These are phyloP conservation scores for Exobasidium cylindrosporum DNA, from an alignment of 1,284 basidiomycete genomes.

Conservation along the genomic window DNA sequence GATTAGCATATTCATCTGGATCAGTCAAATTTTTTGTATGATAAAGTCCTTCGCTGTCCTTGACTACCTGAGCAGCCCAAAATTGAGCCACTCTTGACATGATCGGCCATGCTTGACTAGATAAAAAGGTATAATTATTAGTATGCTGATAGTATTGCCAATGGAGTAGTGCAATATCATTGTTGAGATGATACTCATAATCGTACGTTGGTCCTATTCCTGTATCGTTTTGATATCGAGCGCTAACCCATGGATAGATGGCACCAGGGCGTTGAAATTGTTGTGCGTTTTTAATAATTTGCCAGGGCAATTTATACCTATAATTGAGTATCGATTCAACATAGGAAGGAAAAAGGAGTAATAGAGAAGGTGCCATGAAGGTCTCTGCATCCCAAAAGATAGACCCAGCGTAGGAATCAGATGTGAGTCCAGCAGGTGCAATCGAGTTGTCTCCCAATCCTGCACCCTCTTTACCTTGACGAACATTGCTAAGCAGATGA, in stretches of 20 bases:
- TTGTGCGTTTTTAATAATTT: conserved; percentile 14
- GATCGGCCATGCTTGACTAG: conserved; percentile 34
- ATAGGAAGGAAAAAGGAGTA: conserved; percentile 30
- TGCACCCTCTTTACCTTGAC: conserved; percentile 26
- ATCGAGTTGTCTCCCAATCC: conserved; percentile 43
- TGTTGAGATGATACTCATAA: conserved; percentile 45
- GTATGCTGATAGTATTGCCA: conserved; percentile 38
- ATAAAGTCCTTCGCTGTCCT: neutral
- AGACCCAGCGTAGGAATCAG: conserved; percentile 23
- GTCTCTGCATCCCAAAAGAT: conserved; percentile 43
- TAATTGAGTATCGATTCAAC: conserved; percentile 41
- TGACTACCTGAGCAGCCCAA: conserved; percentile 33
- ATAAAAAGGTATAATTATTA: conserved; percentile 36
- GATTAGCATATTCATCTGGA: conserved; percentile 36
- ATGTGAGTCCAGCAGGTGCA: conserved; percentile 42
- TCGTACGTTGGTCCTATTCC: conserved; percentile 23
- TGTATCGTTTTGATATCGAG: conserved; percentile 27
- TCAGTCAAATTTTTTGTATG: neutral
- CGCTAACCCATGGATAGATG: conserved; percentile 42
- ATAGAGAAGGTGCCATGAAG: conserved; percentile 41
- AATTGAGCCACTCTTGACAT: conserved; percentile 30
- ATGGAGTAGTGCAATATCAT: conserved; percentile 32
- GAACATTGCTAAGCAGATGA: conserved; percentile 35
- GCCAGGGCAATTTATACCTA: conserved; percentile 20
- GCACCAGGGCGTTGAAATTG: conserved; percentile 23